These are phyloP conservation scores for Puccinia triticina DNA, from an alignment of 1,284 basidiomycete genomes.

Conservation along the genomic window DNA sequence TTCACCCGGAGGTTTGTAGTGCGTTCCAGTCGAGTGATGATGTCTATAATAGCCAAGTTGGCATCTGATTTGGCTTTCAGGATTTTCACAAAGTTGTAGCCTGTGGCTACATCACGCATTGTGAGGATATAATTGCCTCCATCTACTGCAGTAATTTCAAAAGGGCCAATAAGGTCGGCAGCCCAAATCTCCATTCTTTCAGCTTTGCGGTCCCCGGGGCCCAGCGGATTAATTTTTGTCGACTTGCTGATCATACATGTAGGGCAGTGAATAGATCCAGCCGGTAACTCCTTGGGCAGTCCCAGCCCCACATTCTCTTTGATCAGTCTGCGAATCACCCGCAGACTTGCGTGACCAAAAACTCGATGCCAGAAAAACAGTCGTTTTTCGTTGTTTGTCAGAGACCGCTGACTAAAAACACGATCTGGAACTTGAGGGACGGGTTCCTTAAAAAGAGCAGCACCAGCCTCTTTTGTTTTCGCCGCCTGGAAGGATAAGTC, in stretches of 20 bases:
- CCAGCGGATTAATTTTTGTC: not conserved
- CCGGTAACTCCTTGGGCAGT: not conserved
- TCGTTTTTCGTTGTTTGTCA: not conserved
- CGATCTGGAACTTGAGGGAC: too few relatives aligned
- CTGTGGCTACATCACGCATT: not conserved
- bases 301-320: not conserved
- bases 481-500: not conserved
- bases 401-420: too few relatives aligned
- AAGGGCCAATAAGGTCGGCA: constrained; percentile 25
- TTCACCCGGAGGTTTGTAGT: not conserved
- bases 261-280: not conserved
- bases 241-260: constrained; percentile 1
- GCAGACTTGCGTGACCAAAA: constrained; percentile 16
- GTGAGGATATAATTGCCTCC: not conserved
- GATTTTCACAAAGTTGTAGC: not conserved
- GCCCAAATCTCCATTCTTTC: not conserved
- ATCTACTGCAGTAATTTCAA: not conserved
- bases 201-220: not conserved
- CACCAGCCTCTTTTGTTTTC: not conserved
- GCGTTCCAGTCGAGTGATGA: not conserved
- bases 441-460: not conserved
- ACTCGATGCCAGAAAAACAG: not conserved
- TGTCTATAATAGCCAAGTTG: not conserved
- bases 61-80: not conserved
- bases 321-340: not conserved